phyloP scores from a whole-genome alignment of 495 filamentous ascomycete species.

The Xylaria bambusicola region DNA sequence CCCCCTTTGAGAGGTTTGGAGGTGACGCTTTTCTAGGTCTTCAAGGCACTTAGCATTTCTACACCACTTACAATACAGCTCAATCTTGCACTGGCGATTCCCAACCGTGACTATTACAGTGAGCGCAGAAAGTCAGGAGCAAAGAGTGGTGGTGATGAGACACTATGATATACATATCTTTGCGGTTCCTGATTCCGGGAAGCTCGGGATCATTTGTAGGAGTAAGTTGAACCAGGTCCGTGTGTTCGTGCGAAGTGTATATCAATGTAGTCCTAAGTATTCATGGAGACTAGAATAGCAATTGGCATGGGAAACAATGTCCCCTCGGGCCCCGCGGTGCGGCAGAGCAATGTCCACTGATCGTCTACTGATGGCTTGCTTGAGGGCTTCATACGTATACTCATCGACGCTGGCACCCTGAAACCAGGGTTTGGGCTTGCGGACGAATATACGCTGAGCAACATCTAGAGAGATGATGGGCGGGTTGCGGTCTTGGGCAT shows the following conservation, averaged over 20 bases:
- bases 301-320: not conserved
- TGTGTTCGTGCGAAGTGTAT: not conserved
- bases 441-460: not conserved
- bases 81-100: not conserved
- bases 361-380: not conserved
- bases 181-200: not conserved
- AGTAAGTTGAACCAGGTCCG: not conserved
- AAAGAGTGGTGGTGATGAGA: not conserved
- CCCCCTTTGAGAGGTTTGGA: not conserved
- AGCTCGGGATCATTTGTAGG: not conserved
- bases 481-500: not conserved
- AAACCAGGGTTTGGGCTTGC: not conserved
- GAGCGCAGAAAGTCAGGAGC: not conserved
- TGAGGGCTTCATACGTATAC: too few species aligned
- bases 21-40: not conserved
- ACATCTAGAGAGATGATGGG: not conserved
- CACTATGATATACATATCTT: not conserved
- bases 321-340: not conserved
- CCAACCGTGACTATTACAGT: not conserved
- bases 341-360: not conserved
- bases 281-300: not conserved
- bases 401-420: not conserved
- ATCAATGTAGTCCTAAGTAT: not conserved
- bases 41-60: too few species aligned
- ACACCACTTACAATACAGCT: too few species aligned